A percentile compares a stretch with the other conserved stretches of the same genome.
Evolutionary conservation across 805 yeast genomes (phyloP).

Genomic region (Cyberlindnera subsufficiens): DNA sequence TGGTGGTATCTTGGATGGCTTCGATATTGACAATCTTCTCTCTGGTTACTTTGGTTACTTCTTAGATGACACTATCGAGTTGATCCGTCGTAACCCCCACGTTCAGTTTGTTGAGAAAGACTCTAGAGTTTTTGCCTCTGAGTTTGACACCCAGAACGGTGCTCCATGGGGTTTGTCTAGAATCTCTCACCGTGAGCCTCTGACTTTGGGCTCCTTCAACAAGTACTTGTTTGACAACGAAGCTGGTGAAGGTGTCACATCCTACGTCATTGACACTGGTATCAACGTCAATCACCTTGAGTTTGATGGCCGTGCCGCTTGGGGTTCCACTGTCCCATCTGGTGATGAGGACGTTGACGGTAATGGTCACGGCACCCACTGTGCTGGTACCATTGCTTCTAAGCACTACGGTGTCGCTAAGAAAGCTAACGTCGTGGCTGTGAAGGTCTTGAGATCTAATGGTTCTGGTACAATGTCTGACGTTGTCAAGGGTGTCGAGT

Average conservation of each 20-base stretch:
- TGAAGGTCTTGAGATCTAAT: constrained; percentile 75
- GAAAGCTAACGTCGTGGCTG: constrained; percentile 71
- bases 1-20: constrained; percentile 58
- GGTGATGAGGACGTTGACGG: constrained; percentile 73
- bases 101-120: constrained; percentile 73
- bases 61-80: constrained; percentile 65
- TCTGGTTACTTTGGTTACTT: constrained; percentile 86
- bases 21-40: constrained; percentile 50
- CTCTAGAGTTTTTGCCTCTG: constrained; percentile 59
- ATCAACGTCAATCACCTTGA: constrained; percentile 68
- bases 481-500: constrained; percentile 81
- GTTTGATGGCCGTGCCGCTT: constrained; percentile 75
- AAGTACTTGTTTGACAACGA: constrained; percentile 66
- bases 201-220: constrained; percentile 63
- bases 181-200: constrained; percentile 73
- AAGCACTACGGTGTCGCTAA: constrained; percentile 79
- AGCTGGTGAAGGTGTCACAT: constrained; percentile 79
- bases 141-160: constrained; percentile 65
- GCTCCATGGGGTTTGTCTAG: constrained; percentile 96
- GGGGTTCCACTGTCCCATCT: constrained; percentile 80
- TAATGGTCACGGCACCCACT: constrained; percentile 94
- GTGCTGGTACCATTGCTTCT: constrained; percentile 94
- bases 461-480: constrained; percentile 84
- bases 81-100: constrained; percentile 60
- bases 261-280: constrained; percentile 91